Evolutionary conservation across 148 eudicot species (phyloP).

Genomic region (Rhododendron kiyosumense): DNA sequence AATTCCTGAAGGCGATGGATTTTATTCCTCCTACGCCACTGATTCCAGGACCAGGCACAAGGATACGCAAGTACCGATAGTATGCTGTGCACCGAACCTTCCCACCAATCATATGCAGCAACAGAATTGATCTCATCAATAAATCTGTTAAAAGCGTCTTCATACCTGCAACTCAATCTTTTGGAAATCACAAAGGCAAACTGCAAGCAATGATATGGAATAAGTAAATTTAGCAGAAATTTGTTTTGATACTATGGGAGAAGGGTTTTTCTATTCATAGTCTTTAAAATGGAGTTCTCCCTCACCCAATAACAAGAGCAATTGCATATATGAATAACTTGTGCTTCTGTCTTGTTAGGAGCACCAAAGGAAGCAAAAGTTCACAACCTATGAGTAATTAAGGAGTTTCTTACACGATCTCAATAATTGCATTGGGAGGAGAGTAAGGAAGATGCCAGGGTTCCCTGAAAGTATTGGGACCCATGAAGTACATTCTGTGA

Average conservation of each 20-base stretch:
- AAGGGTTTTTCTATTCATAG: not conserved
- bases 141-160: conserved; percentile 85
- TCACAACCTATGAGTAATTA: not conserved
- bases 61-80: conserved; percentile 83
- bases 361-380: not conserved
- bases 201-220: conserved; percentile 5
- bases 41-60: conserved; percentile 93
- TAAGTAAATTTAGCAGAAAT: not conserved
- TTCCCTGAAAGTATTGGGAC: conserved; percentile 86
- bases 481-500: conserved; percentile 80
- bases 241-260: not conserved
- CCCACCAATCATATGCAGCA: conserved; percentile 97
- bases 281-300: not conserved
- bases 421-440: conserved; percentile 67
- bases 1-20: conserved; percentile 73
- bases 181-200: conserved; percentile 4
- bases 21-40: conserved; percentile 83
- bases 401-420: conserved; percentile 64
- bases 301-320: not conserved
- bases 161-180: conserved; percentile 47
- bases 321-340: not conserved
- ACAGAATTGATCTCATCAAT: conserved; percentile 76
- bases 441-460: conserved; percentile 95
- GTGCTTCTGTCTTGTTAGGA: not conserved
- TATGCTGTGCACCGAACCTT: conserved; percentile 82